A percentile compares a stretch with the other conserved stretches of the same genome.
Conservation (phyloP, 768 basidiomycete species). For the Mycena filopes region DNA sequence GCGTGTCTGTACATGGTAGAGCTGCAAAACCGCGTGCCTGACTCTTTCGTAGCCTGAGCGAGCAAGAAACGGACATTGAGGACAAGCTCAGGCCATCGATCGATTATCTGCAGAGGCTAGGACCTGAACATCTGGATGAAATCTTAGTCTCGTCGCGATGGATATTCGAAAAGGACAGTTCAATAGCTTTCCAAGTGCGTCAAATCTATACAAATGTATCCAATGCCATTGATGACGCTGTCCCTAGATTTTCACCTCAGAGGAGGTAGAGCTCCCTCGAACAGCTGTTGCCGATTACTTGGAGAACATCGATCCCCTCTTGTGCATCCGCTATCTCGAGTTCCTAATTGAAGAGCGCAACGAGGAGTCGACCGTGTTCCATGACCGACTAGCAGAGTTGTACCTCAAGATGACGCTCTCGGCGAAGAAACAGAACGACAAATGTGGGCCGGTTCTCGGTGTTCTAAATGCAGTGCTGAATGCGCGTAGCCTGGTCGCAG, state of each 20-base stretch:
- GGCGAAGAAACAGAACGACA: conserved; percentile 68
- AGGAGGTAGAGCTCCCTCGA: conserved; percentile 91
- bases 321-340: conserved; percentile 86
- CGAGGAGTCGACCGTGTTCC: conserved; percentile 76
- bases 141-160: conserved; percentile 87
- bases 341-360: conserved; percentile 80
- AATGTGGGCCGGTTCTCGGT: conserved; percentile 52
- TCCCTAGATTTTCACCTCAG: conserved; percentile 90
- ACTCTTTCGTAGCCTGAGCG: conserved; percentile 69
- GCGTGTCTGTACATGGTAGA: conserved; percentile 40
- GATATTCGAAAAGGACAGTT: conserved; percentile 81
- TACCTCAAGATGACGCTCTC: conserved; percentile 78
- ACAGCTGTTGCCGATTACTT: conserved; percentile 81
- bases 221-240: neutral
- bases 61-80: conserved; percentile 77
- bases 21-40: neutral
- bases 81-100: conserved; percentile 89
- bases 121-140: conserved; percentile 81
- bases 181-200: conserved; percentile 80
- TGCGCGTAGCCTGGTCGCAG: conserved; percentile 47
- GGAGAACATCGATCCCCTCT: conserved; percentile 71
- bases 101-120: conserved; percentile 90
- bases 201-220: neutral
- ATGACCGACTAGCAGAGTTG: conserved; percentile 90
- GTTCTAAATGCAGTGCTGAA: neutral